These are phyloP conservation scores for Olyra latifolia DNA, from an alignment of 176 grass and related monocot species.

Conservation along the genomic window DNA sequence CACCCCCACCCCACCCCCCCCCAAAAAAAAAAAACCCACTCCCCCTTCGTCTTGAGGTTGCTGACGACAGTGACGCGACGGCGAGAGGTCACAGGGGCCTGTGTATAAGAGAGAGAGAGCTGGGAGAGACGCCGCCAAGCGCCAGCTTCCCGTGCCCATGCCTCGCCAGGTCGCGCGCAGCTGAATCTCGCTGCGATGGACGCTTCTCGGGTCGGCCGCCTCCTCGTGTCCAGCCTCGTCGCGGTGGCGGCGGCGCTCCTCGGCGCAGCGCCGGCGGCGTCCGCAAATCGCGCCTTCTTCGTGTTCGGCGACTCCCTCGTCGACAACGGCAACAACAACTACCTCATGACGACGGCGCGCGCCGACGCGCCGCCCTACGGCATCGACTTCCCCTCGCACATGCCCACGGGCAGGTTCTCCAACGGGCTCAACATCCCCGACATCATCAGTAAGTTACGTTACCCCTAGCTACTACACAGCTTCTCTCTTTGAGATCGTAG, in stretches of 20 bases:
- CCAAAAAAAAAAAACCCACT: no score
- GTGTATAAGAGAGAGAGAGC: neutral
- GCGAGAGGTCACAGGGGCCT: neutral
- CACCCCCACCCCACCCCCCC: no score
- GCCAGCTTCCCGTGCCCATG: neutral
- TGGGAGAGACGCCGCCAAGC: neutral
- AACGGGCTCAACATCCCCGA: slow-evolving; percentile 81
- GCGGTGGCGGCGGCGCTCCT: neutral
- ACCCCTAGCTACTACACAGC: no score
- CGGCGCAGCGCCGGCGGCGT: neutral
- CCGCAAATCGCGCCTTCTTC: slow-evolving; percentile 56
- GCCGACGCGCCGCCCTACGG: slow-evolving; percentile 75
- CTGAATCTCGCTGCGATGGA: slow-evolving; percentile 8
- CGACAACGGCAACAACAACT: slow-evolving; percentile 87
- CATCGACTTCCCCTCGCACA: slow-evolving; percentile 67
- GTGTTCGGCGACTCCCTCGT: slow-evolving; percentile 86
- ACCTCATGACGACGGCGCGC: slow-evolving; percentile 61
- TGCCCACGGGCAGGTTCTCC: slow-evolving; percentile 75
- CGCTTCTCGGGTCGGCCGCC: neutral
- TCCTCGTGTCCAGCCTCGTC: neutral
- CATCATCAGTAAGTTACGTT: slow-evolving; percentile 79
- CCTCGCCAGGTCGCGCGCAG: neutral
- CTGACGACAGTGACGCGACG: no score
- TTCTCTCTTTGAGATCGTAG: no score
- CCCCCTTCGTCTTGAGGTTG: no score